Evolutionary conservation across 805 yeast species (phyloP).

Genomic region (Ogataea methylovora): DNA sequence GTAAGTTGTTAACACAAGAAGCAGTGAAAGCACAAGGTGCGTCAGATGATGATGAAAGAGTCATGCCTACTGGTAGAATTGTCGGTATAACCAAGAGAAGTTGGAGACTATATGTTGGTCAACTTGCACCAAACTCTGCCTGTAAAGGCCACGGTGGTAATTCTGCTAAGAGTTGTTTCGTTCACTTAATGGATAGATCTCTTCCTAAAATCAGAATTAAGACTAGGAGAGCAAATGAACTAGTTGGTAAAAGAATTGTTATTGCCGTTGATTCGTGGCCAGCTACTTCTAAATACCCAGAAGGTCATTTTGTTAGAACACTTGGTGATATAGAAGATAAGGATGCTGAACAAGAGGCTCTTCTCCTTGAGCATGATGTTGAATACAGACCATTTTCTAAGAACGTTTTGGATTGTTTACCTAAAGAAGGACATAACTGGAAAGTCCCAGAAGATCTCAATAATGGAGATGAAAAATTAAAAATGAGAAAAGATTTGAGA

Average conservation of each 20-base stretch:
- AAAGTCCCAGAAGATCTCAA: conserved; percentile 63
- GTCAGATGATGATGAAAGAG: conserved; percentile 29
- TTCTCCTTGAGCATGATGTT: conserved; percentile 89
- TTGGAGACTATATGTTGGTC: conserved; percentile 97
- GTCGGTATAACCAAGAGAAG: conserved; percentile 85
- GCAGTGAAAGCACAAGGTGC: conserved; percentile 55
- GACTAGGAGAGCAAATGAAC: conserved; percentile 78
- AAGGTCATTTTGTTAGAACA: conserved; percentile 88
- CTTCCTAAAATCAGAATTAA: conserved; percentile 82
- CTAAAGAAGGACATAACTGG: conserved; percentile 92
- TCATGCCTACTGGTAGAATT: conserved; percentile 90
- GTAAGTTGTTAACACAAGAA: conserved; percentile 67
- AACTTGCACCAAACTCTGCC: conserved; percentile 72
- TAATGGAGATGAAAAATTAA: conserved; percentile 44
- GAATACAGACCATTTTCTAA: conserved; percentile 95
- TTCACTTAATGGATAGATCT: conserved; percentile 80
- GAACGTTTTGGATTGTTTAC: conserved; percentile 85
- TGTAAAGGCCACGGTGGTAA: conserved; percentile 45
- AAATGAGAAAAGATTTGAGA: conserved; percentile 75
- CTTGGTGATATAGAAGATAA: conserved; percentile 88
- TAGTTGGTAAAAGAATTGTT: conserved; percentile 85
- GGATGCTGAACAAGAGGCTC: conserved; percentile 94
- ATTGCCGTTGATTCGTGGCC: conserved; percentile 95
- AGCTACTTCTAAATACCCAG: conserved; percentile 71
- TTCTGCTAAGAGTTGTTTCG: conserved; percentile 73